A percentile compares a stretch with the other conserved stretches of the same genome.
These are phyloP conservation scores for Candida peoriensis DNA, from an alignment of 805 yeast genomes.

Conservation along the genomic window DNA sequence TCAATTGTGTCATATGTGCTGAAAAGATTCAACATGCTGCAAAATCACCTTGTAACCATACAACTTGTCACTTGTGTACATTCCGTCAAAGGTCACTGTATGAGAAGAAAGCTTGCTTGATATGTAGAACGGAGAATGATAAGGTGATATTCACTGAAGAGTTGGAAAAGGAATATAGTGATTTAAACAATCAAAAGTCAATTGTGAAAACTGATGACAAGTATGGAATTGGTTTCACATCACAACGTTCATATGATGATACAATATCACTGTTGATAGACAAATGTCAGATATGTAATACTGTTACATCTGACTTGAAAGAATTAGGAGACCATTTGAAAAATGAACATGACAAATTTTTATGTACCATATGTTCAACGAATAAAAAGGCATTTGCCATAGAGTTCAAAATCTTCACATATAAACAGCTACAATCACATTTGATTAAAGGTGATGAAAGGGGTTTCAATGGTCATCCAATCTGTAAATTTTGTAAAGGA, in stretches of 20 bases:
- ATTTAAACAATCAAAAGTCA: conserved; percentile 27
- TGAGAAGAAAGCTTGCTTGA: conserved; percentile 67
- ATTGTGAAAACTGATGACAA: conserved; percentile 36
- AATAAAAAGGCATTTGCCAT: conserved; percentile 71
- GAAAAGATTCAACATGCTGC: conserved; percentile 60
- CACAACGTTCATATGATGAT: conserved; percentile 38
- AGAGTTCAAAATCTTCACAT: conserved; percentile 61
- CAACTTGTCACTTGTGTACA: conserved; percentile 76
- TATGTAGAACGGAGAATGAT: conserved; percentile 73
- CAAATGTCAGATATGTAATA: conserved; percentile 42
- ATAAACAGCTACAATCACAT: conserved; percentile 63
- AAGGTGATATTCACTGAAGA: conserved; percentile 54
- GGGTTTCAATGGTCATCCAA: conserved; percentile 88
- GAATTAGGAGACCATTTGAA: conserved; percentile 61
- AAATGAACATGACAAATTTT: conserved; percentile 52
- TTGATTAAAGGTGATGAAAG: conserved; percentile 65
- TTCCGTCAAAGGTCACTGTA: conserved; percentile 80
- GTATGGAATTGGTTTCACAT: conserved; percentile 57
- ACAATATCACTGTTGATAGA: conserved; percentile 49
- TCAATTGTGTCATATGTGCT: conserved; percentile 80
- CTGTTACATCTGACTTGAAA: conserved; percentile 44
- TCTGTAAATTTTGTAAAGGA: conserved; percentile 74
- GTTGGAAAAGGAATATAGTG: conserved; percentile 31
- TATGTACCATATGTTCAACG: conserved; percentile 75
- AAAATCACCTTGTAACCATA: conserved; percentile 78